phyloP scores from a whole-genome alignment of 306 rosid genomes.

The Cucurbita pepo region DNA sequence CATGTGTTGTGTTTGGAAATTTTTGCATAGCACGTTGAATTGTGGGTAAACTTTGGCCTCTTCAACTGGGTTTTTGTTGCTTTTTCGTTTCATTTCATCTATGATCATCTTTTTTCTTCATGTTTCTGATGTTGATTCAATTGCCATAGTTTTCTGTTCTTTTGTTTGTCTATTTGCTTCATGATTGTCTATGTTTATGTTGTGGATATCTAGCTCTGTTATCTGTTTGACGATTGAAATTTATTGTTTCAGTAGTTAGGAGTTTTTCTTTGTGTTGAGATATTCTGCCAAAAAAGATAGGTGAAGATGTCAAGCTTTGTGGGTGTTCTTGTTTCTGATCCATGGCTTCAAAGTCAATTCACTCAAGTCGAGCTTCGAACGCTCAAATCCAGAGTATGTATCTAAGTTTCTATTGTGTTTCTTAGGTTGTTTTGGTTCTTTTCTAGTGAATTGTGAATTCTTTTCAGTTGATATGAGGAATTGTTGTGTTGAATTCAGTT shows the following conservation, averaged over 20 bases:
- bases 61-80: background rate
- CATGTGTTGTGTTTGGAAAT: constrained; percentile 1
- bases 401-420: background rate
- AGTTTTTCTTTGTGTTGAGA: constrained; percentile 15
- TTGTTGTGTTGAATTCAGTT: constrained; percentile 35
- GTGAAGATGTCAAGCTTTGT: constrained; percentile 71
- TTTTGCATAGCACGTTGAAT: constrained; percentile 13
- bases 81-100: background rate
- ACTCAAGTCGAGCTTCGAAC: constrained; percentile 98
- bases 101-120: background rate
- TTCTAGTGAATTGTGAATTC: constrained; percentile 1
- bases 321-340: constrained; percentile 89
- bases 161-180: background rate
- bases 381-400: constrained; percentile 71
- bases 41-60: constrained; percentile 4
- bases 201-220: background rate
- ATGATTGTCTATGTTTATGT: background rate
- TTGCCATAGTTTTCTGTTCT: background rate
- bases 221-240: background rate
- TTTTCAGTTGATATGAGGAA: constrained; percentile 6
- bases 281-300: constrained; percentile 17
- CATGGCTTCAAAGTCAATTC: constrained; percentile 90
- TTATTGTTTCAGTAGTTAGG: constrained; percentile 6
- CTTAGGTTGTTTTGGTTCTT: background rate
- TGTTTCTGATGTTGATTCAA: background rate